Base-by-base conservation (phyloP, 2,329 filamentous ascomycete genomes). In the Sarocladium brachiariae region DNA sequence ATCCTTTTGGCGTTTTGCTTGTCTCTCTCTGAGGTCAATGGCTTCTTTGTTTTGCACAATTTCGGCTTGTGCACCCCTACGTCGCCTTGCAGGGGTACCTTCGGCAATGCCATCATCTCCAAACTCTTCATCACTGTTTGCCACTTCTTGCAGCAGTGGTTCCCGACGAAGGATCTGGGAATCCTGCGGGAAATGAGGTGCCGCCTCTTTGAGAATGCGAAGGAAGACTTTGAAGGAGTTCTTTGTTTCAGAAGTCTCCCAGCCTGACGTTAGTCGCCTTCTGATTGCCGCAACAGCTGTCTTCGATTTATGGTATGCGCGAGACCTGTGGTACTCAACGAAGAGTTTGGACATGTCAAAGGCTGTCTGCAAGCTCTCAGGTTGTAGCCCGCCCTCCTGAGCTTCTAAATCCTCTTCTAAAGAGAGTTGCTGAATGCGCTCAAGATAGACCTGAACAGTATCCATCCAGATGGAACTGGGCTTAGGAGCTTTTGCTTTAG, bases 11-110 rank as follows among this genome's bases (percentile, higher is more conserved):
- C 80, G 76, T n/a, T 68, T 65, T 50, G 70, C 68, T 48, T 83
- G 82, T 50, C 67, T 72, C 46, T 78, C 71, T 57, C 85, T 77
- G 27, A 80, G 69, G 35, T 76, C 69, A 37, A 76, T 70, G 0
- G 77, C 66, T 14, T 59, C 62, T 33, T 61, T 65, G 51, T 70
- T 59, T 14, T 63, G 65, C 2, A 70, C 54, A 25, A 70, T 65
- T 50, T 68, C 65, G 45, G 59, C 67, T 1, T 33, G 38, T 1
- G 18, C 48, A 10, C 21, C 16, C 18, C 27, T 66, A 19, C 61
- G 60, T 16, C 51, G 25, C 33, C 55, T 58, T 5, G 51, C 38
- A 7, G 53, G 52, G 2, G 53, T 55, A n/a, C 55, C 53, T 13
- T 55, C 57, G 14, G 53, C 54, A 4, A 48, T 50, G 6, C 56